Conservation (phyloP, 805 yeast genomes). For the Komagataella kurtzmanii region DNA sequence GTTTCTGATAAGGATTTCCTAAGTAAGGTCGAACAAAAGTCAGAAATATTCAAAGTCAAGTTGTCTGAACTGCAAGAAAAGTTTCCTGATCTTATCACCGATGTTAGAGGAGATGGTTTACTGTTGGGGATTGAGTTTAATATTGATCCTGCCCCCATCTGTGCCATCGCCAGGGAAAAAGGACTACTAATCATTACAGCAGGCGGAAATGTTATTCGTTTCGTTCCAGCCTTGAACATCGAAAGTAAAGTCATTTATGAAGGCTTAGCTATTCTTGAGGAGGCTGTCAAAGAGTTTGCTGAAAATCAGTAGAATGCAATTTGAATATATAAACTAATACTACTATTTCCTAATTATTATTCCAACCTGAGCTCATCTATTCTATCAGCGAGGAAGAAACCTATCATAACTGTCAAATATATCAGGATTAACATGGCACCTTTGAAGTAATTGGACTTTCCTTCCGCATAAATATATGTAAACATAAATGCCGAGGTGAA, state of each 20-base stretch:
- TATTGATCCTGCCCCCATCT: constrained; percentile 49
- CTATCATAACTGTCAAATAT: constrained; percentile 62
- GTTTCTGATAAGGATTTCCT: constrained; percentile 52
- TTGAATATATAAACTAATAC: background rate
- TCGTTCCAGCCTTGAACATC: constrained; percentile 87
- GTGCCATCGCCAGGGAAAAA: constrained; percentile 55
- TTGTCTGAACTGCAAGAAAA: constrained; percentile 35
- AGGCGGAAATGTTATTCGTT: constrained; percentile 80
- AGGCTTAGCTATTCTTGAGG: constrained; percentile 61
- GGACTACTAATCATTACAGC: constrained; percentile 85
- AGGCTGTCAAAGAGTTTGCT: constrained; percentile 25
- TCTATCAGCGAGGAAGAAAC: constrained; percentile 56
- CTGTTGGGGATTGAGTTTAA: constrained; percentile 72
- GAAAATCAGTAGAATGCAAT: background rate
- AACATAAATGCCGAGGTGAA: constrained; percentile 78
- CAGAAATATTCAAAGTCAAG: constrained; percentile 39
- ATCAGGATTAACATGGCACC: constrained; percentile 78
- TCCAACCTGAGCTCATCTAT: constrained; percentile 13
- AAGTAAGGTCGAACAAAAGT: constrained; percentile 42
- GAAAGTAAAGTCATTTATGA: constrained; percentile 51
- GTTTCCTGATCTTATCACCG: constrained; percentile 48
- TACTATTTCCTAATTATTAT: background rate
- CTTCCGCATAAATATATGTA: constrained; percentile 92
- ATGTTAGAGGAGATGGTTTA: constrained; percentile 81
- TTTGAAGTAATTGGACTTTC: constrained; percentile 91